phyloP scores from a whole-genome alignment of 345 rosid genomes.

The Salix arbutifolia region DNA sequence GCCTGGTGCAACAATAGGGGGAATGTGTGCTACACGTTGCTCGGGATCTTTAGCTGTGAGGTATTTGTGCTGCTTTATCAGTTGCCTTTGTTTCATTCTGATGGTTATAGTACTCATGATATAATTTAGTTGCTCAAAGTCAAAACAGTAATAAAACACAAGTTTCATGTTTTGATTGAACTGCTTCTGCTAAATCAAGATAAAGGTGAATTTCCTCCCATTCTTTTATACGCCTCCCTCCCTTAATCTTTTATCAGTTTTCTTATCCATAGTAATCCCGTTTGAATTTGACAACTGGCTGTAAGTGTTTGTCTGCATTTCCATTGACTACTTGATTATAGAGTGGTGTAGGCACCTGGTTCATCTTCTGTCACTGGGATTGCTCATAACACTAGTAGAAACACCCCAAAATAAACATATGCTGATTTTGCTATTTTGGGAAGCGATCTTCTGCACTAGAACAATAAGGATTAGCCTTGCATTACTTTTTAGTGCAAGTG shows the following conservation, averaged over 20 bases:
- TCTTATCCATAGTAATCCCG: background rate
- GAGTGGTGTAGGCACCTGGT: background rate
- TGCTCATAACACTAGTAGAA: background rate
- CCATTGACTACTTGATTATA: background rate
- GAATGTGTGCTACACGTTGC: constrained; percentile 98
- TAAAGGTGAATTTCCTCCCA: background rate
- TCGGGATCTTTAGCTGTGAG: constrained; percentile 94
- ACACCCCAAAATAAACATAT: background rate
- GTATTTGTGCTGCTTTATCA: constrained; percentile 38
- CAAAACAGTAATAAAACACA: background rate
- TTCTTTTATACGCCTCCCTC: background rate
- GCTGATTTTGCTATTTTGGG: background rate
- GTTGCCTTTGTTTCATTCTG: background rate
- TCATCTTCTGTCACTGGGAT: background rate
- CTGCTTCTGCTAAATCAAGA: background rate
- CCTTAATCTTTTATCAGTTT: background rate
- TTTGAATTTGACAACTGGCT: background rate
- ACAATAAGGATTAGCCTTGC: background rate
- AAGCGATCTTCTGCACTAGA: background rate
- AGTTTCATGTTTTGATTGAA: background rate
- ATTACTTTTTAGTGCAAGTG: background rate
- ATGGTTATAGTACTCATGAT: background rate
- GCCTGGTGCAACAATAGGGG: constrained; percentile 92
- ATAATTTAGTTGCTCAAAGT: background rate
- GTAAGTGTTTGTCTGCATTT: background rate